A percentile compares a stretch with the other conserved stretches of the same genome.
Evolutionary conservation across 2,329 filamentous ascomycete genomes (phyloP).

Genomic region (Cladophialophora psammophila): DNA sequence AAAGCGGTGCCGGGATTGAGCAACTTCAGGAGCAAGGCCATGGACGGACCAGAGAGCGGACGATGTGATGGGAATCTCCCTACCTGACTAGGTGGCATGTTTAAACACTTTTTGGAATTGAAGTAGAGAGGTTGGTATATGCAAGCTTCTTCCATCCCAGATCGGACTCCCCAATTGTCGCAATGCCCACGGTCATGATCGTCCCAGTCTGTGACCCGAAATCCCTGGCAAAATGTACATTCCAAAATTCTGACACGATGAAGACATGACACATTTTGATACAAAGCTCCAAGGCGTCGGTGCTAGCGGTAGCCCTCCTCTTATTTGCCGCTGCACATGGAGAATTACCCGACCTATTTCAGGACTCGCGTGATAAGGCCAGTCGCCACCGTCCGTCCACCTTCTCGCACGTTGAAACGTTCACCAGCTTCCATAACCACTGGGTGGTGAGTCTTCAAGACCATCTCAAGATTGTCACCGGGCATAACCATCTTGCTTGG

Average conservation of each 20-base stretch:
- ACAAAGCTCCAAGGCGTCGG: slow-evolving; percentile 22
- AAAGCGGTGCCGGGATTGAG: not conserved
- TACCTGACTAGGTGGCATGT: not conserved
- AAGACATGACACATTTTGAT: slow-evolving; percentile 32
- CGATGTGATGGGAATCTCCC: not conserved
- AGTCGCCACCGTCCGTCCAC: slow-evolving; percentile 86
- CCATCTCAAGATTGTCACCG: slow-evolving; percentile 98
- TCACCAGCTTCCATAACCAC: slow-evolving; percentile 89
- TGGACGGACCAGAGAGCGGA: not conserved
- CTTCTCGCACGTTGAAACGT: slow-evolving; percentile 98
- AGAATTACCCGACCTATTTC: slow-evolving; percentile 47
- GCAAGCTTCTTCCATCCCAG: slow-evolving; percentile 26
- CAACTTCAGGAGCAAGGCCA: not conserved
- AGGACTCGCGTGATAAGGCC: slow-evolving; percentile 79
- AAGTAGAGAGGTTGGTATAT: slow-evolving; percentile 39
- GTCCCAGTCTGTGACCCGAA: slow-evolving; percentile 12
- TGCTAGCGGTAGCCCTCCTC: slow-evolving; percentile 8
- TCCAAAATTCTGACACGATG: slow-evolving; percentile 27
- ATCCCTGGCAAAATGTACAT: slow-evolving; percentile 17
- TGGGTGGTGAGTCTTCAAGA: slow-evolving; percentile 82
- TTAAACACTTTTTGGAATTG: slow-evolving; percentile 28
- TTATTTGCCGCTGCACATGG: slow-evolving; percentile 1
- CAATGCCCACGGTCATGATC: slow-evolving; percentile 25
- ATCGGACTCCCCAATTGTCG: slow-evolving; percentile 19
- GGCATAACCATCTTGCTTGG: slow-evolving; percentile 89